These are phyloP conservation scores for Neurospora cerealis DNA, from an alignment of 495 filamentous ascomycete genomes.

Conservation along the genomic window DNA sequence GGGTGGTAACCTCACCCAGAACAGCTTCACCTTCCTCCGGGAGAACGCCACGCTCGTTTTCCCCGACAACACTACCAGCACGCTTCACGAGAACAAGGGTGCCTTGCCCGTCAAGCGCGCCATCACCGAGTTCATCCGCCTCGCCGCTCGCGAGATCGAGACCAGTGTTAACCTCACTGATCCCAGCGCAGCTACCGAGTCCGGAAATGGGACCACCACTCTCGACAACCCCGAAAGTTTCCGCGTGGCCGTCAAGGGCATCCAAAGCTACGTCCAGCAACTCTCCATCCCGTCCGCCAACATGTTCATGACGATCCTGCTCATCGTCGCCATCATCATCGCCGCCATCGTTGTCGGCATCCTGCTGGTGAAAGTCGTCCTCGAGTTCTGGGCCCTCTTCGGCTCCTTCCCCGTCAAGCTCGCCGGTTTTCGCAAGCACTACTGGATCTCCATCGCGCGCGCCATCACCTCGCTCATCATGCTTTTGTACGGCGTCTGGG, in stretches of 20 bases:
- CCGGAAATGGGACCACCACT: conserved; percentile 5
- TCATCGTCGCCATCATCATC: conserved; percentile 81
- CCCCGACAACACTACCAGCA: conserved; percentile 36
- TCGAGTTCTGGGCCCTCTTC: conserved; percentile 87
- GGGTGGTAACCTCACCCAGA: conserved; percentile 74
- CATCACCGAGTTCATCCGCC: conserved; percentile 35
- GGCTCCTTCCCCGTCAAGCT: conserved; percentile 77
- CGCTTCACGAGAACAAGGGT: conserved; percentile 14
- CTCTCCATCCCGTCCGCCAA: conserved; percentile 77
- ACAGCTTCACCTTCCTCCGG: conserved; percentile 64
- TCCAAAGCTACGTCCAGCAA: conserved; percentile 67
- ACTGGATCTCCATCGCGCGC: conserved; percentile 83
- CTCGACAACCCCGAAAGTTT: conserved; percentile 21
- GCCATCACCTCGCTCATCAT: conserved; percentile 87
- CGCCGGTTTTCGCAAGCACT: conserved; percentile 81
- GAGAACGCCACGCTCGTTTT: conserved; percentile 61
- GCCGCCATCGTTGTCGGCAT: conserved; percentile 79
- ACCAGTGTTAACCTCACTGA: conserved; percentile 39
- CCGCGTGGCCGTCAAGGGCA: conserved; percentile 47
- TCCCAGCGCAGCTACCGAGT: conserved; percentile 10
- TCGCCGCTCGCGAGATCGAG: conserved; percentile 40
- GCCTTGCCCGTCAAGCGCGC: conserved; percentile 43
- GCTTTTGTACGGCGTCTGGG: conserved; percentile 89
- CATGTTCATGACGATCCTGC: conserved; percentile 90
- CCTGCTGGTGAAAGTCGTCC: conserved; percentile 79